A percentile compares a stretch with the other conserved stretches of the same genome.
Evolutionary conservation across 768 basidiomycete genomes (phyloP).

Genomic region (Dioszegia crocea): DNA sequence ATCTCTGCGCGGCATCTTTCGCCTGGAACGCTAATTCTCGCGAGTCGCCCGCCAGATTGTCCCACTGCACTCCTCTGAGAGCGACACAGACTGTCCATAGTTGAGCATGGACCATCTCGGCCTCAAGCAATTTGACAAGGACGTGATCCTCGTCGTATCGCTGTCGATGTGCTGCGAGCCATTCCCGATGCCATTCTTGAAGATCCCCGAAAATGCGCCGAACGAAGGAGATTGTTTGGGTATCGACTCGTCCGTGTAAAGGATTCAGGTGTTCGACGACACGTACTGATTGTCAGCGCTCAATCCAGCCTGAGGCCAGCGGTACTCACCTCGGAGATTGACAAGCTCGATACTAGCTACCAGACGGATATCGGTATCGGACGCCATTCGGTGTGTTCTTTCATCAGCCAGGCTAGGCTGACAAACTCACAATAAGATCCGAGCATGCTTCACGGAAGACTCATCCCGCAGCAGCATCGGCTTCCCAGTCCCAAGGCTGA

Average conservation of each 20-base stretch:
- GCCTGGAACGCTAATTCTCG: conserved; percentile 92
- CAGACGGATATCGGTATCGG: conserved; percentile 82
- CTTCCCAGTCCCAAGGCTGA: conserved; percentile 86
- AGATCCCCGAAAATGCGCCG: conserved; percentile 78
- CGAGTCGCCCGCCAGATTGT: conserved; percentile 92
- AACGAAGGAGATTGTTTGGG: conserved; percentile 78
- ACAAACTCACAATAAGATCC: conserved; percentile 60
- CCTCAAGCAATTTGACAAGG: conserved; percentile 77
- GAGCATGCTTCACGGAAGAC: conserved; percentile 76
- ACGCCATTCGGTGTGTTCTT: conserved; percentile 71
- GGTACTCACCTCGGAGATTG: conserved; percentile 72
- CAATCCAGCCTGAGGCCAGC: background rate
- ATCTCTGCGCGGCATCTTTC: conserved; percentile 83
- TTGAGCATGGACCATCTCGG: conserved; percentile 87
- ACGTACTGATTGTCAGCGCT: conserved; percentile 60
- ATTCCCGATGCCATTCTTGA: conserved; percentile 87
- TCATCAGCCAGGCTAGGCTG: background rate
- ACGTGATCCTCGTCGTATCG: conserved; percentile 71
- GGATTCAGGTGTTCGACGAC: conserved; percentile 87
- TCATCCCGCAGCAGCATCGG: conserved; percentile 88
- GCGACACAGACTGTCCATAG: conserved; percentile 93
- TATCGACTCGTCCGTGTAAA: conserved; percentile 78
- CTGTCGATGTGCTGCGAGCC: conserved; percentile 76
- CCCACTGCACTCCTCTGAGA: conserved; percentile 85
- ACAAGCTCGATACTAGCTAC: conserved; percentile 85